These are phyloP conservation scores for Metschnikowia hibisci DNA, from an alignment of 805 yeast genomes.

Conservation along the genomic window DNA sequence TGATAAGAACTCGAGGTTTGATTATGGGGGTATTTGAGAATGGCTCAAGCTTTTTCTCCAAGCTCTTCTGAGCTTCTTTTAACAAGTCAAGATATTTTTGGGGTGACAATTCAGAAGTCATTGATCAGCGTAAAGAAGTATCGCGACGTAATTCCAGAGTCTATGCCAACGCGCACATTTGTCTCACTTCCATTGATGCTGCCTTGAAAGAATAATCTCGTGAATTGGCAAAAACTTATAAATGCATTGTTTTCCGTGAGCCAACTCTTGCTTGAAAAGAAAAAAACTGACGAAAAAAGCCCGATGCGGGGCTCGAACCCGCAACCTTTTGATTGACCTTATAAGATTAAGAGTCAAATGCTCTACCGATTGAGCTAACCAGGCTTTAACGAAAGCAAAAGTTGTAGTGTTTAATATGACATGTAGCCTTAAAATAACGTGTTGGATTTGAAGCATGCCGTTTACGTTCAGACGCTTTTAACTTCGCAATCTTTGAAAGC, in stretches of 20 bases:
- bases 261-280: no score
- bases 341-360: constrained; percentile 29
- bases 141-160: neutral
- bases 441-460: no score
- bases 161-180: neutral
- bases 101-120: constrained; percentile 14
- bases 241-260: no score
- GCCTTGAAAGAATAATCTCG: neutral
- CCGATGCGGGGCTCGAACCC: constrained; percentile 35
- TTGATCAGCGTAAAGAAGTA: neutral
- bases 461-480: no score
- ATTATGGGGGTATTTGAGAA: constrained; percentile 12
- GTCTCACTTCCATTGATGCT: no score
- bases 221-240: neutral
- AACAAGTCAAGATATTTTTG: constrained; percentile 20
- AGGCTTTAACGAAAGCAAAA: constrained; percentile 12
- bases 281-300: constrained; percentile 15
- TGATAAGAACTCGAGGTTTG: constrained; percentile 65
- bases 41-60: constrained; percentile 13
- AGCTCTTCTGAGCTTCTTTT: constrained; percentile 18
- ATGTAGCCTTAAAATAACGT: no score
- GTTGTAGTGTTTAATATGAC: no score
- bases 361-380: constrained; percentile 35
- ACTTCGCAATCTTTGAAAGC: no score
- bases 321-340: constrained; percentile 32